phyloP scores from a whole-genome alignment of 768 basidiomycete genomes.

The Agrocybe pediades region DNA sequence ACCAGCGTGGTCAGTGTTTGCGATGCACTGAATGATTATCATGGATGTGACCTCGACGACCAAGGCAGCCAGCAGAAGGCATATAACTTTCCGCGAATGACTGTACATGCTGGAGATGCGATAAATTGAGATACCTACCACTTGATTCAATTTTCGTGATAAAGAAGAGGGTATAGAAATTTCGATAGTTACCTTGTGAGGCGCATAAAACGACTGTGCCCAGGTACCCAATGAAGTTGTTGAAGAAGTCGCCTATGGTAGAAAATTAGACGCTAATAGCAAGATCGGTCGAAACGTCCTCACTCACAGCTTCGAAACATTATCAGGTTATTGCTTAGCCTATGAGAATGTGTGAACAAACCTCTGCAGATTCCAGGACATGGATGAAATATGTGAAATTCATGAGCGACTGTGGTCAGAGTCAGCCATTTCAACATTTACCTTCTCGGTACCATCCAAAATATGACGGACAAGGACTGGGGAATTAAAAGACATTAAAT shows the following conservation, averaged over 20 bases:
- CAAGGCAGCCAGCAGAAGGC: neutral
- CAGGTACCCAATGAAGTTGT: constrained; percentile 3
- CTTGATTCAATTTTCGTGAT: too few relatives aligned
- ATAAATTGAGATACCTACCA: constrained; percentile 10
- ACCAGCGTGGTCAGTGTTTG: neutral
- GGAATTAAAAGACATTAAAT: neutral
- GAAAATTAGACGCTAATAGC: neutral
- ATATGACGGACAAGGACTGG: neutral
- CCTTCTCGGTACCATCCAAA: neutral
- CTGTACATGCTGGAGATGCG: constrained; percentile 14
- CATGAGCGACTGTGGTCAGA: too few relatives aligned
- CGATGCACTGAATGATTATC: constrained; percentile 3
- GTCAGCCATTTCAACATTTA: neutral
- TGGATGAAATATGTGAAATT: too few relatives aligned
- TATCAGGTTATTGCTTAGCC: neutral
- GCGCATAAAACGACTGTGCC: constrained; percentile 2
- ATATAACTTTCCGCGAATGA: constrained; percentile 6
- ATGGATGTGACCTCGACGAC: neutral
- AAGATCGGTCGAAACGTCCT: neutral
- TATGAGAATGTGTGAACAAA: neutral
- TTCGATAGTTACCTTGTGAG: constrained; percentile 2
- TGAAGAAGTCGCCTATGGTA: constrained; percentile 1
- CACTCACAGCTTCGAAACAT: neutral
- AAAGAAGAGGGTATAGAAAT: neutral
- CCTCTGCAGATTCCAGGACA: neutral